A percentile compares a stretch with the other conserved stretches of the same genome.
These are phyloP conservation scores for Besnoitia besnoiti DNA, from an alignment of 169 alveolate species.

Conservation along the genomic window DNA sequence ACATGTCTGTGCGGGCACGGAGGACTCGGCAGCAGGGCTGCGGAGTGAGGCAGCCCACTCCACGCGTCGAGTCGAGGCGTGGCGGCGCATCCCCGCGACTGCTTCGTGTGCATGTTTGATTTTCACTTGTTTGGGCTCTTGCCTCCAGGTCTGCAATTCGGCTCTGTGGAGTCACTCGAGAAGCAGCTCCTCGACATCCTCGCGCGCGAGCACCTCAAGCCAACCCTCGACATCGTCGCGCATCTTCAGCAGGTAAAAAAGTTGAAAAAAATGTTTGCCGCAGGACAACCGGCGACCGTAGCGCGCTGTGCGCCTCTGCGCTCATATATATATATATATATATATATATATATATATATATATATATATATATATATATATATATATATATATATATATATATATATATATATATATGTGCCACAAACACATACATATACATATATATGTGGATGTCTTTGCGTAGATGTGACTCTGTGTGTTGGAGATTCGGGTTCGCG, in stretches of 20 bases:
- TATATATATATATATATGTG: neutral
- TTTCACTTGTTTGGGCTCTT: neutral
- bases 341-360: too few relatives aligned
- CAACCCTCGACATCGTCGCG: slow-evolving; percentile 54
- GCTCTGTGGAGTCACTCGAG: slow-evolving; percentile 48
- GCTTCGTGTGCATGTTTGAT: neutral
- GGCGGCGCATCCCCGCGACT: too few relatives aligned
- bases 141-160: slow-evolving; percentile 50
- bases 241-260: slow-evolving; percentile 44
- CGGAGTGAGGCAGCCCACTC: too few relatives aligned
- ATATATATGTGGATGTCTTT: neutral
- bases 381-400: neutral
- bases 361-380: neutral
- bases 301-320: too few relatives aligned
- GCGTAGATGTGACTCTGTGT: neutral
- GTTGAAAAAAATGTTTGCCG: neutral
- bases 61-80: too few relatives aligned
- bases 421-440: neutral
- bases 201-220: slow-evolving; percentile 59
- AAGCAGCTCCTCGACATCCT: slow-evolving; percentile 54
- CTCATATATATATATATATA: too few relatives aligned
- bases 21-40: too few relatives aligned
- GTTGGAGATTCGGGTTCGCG: neutral
- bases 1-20: too few relatives aligned
- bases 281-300: too few relatives aligned